Conservation (phyloP, 768 basidiomycete species). For the Leccinum subgranulosum region DNA sequence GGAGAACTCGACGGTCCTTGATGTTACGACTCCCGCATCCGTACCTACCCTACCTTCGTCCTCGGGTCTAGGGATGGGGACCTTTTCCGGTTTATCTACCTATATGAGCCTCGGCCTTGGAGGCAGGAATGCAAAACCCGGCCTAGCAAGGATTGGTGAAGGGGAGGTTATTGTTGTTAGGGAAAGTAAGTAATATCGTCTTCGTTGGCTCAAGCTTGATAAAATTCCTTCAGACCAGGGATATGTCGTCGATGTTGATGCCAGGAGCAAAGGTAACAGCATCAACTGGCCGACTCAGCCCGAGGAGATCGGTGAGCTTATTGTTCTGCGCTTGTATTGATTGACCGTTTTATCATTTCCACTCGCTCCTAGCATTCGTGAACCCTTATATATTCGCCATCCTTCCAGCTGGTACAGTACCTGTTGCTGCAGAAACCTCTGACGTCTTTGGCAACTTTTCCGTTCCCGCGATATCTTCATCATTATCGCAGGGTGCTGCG, state of each 20-base stretch:
- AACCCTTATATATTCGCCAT: slow-evolving; percentile 78
- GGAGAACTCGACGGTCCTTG: slow-evolving; percentile 51
- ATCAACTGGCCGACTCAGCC: slow-evolving; percentile 80
- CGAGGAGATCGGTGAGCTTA: slow-evolving; percentile 66
- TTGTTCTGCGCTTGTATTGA: slow-evolving; percentile 33
- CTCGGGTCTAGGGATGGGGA: slow-evolving; percentile 51
- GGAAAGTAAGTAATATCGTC: slow-evolving; percentile 59
- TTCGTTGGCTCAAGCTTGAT: slow-evolving; percentile 1
- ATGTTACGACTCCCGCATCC: slow-evolving; percentile 47
- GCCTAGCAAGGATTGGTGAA: slow-evolving; percentile 50
- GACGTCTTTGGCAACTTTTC: slow-evolving; percentile 15
- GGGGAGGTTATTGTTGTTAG: slow-evolving; percentile 69
- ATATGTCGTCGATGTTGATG: slow-evolving; percentile 59
- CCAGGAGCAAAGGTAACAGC: slow-evolving; percentile 45
- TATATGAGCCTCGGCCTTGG: slow-evolving; percentile 86
- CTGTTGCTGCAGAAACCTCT: slow-evolving; percentile 24
- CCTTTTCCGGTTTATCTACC: slow-evolving; percentile 69
- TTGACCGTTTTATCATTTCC: slow-evolving; percentile 63
- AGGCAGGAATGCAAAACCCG: slow-evolving; percentile 62
- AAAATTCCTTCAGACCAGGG: slow-evolving; percentile 53
- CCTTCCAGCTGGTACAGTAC: slow-evolving; percentile 65
- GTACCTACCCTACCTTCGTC: slow-evolving; percentile 32
- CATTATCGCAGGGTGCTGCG: slow-evolving; percentile 16
- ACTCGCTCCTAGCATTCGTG: slow-evolving; percentile 53
- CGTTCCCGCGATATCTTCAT: slow-evolving; percentile 10